Base-by-base conservation (phyloP, 345 rosid species). In the Noccaea caerulescens region DNA sequence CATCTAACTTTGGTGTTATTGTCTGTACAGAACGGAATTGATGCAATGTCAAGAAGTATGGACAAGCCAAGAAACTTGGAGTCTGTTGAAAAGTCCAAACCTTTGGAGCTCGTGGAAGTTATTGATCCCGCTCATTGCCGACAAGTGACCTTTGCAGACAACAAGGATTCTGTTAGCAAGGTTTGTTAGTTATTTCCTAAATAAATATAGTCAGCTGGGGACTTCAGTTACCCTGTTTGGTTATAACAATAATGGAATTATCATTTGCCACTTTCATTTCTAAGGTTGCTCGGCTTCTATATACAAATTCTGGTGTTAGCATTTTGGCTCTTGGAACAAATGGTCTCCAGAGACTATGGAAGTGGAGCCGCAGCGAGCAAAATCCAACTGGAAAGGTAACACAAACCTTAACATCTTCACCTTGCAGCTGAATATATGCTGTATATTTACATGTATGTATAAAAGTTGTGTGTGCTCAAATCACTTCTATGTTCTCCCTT, bases 101-200 rank as follows among this genome's bases (percentile, higher is more conserved):
- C 95, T 14, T 89, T 89, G 95, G 91, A 88, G 77, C 81, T 85
- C 68, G 75, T 83, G 32, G 99, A 94, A 80, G 85, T 94, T 68
- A 75, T 82, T 69, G 89, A 89, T 45, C 75, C 89, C 53, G 70
- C 58, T 44, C 95, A 85, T 42, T 94, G 96, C 63, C 84, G 87
- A 64, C 75, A 85, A 63, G 91, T 88, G 62, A 78, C 87, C 13
- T 76, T 91, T 77, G 92, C 93, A 14, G 95, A 91, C 61, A 85
- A 72, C 84, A 52, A 85, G 46, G 95, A 89, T 49, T 62, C 88
- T 63, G 84, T 91, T 58, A 84, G 90, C 89, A 91, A 89, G 99
- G 99, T 94, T 37, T 53, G 61, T 27, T 74, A 70, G 34, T 23
- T 12, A 43, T 30, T 43, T 55, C 47, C 32, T 16, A 32, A n/a